Conservation (phyloP, 2,329 filamentous ascomycete genomes). For the Claviceps cyperi region DNA sequence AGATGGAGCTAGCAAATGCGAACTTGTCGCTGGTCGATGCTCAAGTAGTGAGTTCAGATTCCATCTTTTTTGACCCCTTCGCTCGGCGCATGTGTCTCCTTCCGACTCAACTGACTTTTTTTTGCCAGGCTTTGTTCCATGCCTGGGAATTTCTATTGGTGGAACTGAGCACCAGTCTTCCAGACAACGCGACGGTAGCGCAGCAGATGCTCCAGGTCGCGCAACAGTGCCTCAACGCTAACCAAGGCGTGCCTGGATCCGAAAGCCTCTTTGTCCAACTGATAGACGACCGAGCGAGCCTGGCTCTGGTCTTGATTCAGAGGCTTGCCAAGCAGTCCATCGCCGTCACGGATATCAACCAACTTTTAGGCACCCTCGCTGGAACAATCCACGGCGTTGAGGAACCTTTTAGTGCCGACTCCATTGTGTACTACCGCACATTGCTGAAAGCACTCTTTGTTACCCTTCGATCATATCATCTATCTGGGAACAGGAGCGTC, state of each 20-base stretch:
- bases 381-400: slow-evolving; percentile 38
- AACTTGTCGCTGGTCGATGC: slow-evolving; percentile 89
- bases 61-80: too few species aligned
- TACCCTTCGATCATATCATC: slow-evolving; percentile 52
- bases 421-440: slow-evolving; percentile 62
- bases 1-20: slow-evolving; percentile 75
- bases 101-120: background rate
- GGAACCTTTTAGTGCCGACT: slow-evolving; percentile 36
- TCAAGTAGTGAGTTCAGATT: slow-evolving; percentile 52
- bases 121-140: slow-evolving; percentile 57
- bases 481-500: slow-evolving; percentile 15
- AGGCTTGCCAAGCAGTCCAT: slow-evolving; percentile 50
- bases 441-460: slow-evolving; percentile 78
- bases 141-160: slow-evolving; percentile 81
- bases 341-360: slow-evolving; percentile 34
- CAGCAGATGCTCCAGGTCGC: slow-evolving; percentile 61
- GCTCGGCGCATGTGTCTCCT: background rate
- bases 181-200: slow-evolving; percentile 38
- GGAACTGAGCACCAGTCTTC: slow-evolving; percentile 59
- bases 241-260: slow-evolving; percentile 55
- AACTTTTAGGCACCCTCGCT: slow-evolving; percentile 36
- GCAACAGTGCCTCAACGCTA: slow-evolving; percentile 63
- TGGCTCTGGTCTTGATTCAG: slow-evolving; percentile 72
- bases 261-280: slow-evolving; percentile 73
- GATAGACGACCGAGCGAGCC: slow-evolving; percentile 59